These are phyloP conservation scores for Quercus dentata DNA, from an alignment of 306 rosid genomes.

Conservation along the genomic window DNA sequence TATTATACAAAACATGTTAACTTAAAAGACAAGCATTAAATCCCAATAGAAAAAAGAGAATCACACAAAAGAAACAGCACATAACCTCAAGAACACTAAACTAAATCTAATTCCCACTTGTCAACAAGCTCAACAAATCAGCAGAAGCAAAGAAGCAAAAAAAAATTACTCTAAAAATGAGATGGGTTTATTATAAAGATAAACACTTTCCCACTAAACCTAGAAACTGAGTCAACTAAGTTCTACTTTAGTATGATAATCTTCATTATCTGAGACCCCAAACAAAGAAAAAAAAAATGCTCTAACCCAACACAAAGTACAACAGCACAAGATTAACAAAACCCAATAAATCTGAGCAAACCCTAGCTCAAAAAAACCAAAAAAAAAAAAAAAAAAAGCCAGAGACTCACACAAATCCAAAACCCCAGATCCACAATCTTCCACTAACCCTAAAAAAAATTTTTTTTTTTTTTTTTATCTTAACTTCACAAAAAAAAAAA, in stretches of 20 bases:
- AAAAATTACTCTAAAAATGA: not conserved
- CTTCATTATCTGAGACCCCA: not conserved
- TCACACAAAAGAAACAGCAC: not conserved
- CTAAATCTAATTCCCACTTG: too few relatives aligned
- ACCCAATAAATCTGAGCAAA: not conserved
- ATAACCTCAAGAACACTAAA: not conserved
- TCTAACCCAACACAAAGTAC: not conserved
- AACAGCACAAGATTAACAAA: not conserved
- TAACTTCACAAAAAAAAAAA: not conserved
- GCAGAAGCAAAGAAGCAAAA: not conserved
- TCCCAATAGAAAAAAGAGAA: not conserved
- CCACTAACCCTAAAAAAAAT: too few relatives aligned
- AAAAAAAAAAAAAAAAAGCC: too few relatives aligned
- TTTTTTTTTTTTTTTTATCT: not conserved
- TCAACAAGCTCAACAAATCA: not conserved
- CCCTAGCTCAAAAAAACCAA: not conserved
- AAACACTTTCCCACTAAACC: not conserved
- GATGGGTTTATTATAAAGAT: not conserved
- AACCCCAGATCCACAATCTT: not conserved
- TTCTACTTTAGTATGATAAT: not conserved
- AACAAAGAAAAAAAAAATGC: not conserved
- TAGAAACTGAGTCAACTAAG: not conserved
- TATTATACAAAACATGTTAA: not conserved
- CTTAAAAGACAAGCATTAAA: constrained; percentile 2
- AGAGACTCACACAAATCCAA: not conserved